Conservation (phyloP, 371 early-diverging fungal species). For the Syncephalastrum sp. region DNA sequence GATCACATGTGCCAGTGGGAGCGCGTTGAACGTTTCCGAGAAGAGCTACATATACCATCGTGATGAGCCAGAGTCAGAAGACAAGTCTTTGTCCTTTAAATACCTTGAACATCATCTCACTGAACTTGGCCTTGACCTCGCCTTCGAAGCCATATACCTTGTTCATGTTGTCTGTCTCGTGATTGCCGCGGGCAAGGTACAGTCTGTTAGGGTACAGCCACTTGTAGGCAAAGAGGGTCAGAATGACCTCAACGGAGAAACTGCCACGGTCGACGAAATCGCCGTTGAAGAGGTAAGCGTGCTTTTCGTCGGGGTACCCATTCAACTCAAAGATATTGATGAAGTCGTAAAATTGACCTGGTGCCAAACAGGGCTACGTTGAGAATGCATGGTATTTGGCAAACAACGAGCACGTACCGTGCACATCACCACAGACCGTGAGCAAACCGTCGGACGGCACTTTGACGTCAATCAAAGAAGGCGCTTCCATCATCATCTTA, state of each 20-base stretch:
- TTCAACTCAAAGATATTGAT: slow-evolving; percentile 91
- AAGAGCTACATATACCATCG: slow-evolving; percentile 57
- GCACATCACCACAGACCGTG: slow-evolving; percentile 98
- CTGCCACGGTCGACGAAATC: slow-evolving; percentile 98
- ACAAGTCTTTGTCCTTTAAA: not conserved
- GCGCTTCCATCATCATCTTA: slow-evolving; percentile 66
- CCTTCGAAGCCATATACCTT: slow-evolving; percentile 98
- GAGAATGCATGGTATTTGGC: not conserved
- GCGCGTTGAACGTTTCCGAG: slow-evolving; percentile 90
- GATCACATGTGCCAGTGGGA: slow-evolving; percentile 94
- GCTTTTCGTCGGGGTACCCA: slow-evolving; percentile 81
- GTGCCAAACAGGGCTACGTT: not conserved
- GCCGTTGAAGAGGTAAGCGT: slow-evolving; percentile 94
- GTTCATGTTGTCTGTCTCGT: slow-evolving; percentile 98
- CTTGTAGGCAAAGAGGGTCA: slow-evolving; percentile 93
- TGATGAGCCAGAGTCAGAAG: not conserved
- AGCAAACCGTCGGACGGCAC: slow-evolving; percentile 74
- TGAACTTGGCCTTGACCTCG: slow-evolving; percentile 95
- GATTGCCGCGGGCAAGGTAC: slow-evolving; percentile 96
- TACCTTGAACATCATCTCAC: slow-evolving; percentile 80
- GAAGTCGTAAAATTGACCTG: slow-evolving; percentile 96
- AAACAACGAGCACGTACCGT: slow-evolving; percentile 55
- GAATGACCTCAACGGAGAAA: slow-evolving; percentile 93
- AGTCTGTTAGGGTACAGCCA: slow-evolving; percentile 86
- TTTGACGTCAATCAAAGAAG: slow-evolving; percentile 82